A percentile compares a stretch with the other conserved stretches of the same genome.
phyloP scores from a whole-genome alignment of 768 basidiomycete species.

The Russula foetens region DNA sequence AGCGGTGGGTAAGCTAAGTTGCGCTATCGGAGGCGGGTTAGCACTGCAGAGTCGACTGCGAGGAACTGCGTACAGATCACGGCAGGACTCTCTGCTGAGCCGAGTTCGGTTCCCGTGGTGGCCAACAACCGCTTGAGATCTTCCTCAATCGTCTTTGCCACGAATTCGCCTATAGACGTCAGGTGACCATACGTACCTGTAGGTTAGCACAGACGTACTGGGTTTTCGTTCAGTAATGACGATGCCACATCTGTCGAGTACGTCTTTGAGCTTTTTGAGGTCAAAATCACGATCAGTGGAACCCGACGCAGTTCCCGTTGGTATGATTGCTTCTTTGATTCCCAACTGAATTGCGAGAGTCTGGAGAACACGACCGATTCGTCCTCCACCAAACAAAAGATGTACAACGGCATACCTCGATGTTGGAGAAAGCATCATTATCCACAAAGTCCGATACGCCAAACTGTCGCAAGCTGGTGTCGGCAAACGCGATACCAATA shows the following conservation, averaged over 20 bases:
- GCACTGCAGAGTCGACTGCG: neutral
- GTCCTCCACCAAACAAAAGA: neutral
- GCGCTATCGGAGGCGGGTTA: conserved; percentile 40
- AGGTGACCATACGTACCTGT: neutral
- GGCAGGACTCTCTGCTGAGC: conserved; percentile 1
- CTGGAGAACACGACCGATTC: conserved; percentile 33
- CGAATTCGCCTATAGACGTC: conserved; percentile 67
- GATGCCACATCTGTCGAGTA: conserved; percentile 85
- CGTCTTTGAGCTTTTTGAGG: conserved; percentile 73
- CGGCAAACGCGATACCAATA: conserved; percentile 87
- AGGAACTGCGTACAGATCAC: conserved; percentile 7
- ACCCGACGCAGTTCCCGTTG: conserved; percentile 63
- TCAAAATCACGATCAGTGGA: conserved; percentile 81
- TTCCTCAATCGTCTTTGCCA: conserved; percentile 18
- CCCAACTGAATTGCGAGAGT: conserved; percentile 93
- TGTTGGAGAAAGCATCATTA: conserved; percentile 92
- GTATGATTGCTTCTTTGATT: conserved; percentile 90
- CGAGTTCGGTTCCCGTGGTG: neutral
- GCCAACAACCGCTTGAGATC: conserved; percentile 17
- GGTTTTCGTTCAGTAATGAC: conserved; percentile 87
- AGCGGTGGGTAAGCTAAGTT: conserved; percentile 67
- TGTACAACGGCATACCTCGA: conserved; percentile 52
- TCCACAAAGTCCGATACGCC: conserved; percentile 91
- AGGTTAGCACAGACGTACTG: conserved; percentile 38
- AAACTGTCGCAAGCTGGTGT: conserved; percentile 76